Conservation (phyloP, 2,329 filamentous ascomycete genomes). For the Albophoma yamanashiensis region DNA sequence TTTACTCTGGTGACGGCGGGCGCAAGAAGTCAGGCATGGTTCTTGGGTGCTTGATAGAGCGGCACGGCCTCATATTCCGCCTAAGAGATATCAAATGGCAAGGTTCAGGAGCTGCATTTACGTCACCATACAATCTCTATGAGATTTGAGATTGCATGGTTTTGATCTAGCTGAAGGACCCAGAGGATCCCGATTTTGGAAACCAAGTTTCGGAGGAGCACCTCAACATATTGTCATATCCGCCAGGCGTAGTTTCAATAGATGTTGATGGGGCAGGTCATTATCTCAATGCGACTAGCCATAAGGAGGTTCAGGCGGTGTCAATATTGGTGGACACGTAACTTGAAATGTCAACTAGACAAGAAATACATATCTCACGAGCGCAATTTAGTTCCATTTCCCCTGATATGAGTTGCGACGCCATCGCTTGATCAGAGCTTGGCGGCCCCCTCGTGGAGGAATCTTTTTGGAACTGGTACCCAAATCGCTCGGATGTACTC, state of each 20-base stretch:
- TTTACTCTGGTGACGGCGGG: conserved; percentile 39
- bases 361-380: not conserved
- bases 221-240: conserved; percentile 37
- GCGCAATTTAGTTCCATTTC: not conserved
- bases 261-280: conserved; percentile 34
- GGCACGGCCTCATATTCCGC: conserved; percentile 36
- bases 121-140: not conserved
- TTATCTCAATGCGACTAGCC: conserved; percentile 38
- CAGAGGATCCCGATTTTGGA: conserved; percentile 32
- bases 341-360: not conserved
- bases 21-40: conserved; percentile 37
- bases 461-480: conserved; percentile 9
- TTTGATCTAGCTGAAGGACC: conserved; percentile 22
- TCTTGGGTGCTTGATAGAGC: conserved; percentile 29
- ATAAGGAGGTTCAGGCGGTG: conserved; percentile 34
- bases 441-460: conserved; percentile 5
- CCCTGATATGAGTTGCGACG: not conserved
- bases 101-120: conserved; percentile 41
- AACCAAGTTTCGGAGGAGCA: conserved; percentile 30
- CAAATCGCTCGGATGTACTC: conserved; percentile 30
- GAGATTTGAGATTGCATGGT: not conserved
- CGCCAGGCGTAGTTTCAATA: conserved; percentile 30
- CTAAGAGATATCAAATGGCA: conserved; percentile 37
- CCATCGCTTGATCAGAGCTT: not conserved
- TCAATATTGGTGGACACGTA: too few species aligned